Evolutionary conservation across 164 flowering plant genomes (phyloP).

Genomic region (Sextonia rubra): DNA sequence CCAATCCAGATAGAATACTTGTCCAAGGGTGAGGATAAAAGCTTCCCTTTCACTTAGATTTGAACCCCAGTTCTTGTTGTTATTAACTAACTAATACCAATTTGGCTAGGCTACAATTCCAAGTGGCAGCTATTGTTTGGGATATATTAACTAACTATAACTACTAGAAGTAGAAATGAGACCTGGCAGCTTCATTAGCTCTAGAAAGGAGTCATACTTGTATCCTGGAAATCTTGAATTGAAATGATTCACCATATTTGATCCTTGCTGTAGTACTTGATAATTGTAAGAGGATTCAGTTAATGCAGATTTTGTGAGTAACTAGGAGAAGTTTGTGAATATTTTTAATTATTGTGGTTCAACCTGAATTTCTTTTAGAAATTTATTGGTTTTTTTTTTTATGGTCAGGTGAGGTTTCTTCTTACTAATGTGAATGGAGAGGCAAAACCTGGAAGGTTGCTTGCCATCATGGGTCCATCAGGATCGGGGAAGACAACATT

Average conservation of each 20-base stretch:
- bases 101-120: not conserved
- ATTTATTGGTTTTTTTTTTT: not conserved
- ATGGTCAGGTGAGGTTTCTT: slow-evolving; percentile 60
- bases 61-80: not conserved
- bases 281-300: too few relatives aligned
- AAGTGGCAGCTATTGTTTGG: not conserved
- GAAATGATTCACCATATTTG: too few relatives aligned
- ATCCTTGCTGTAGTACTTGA: too few relatives aligned
- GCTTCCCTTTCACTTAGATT: too few relatives aligned
- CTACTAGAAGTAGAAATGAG: too few relatives aligned
- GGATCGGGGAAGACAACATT: slow-evolving; percentile 97
- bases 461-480: slow-evolving; percentile 98
- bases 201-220: too few relatives aligned
- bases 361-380: not conserved
- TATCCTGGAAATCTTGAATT: too few relatives aligned
- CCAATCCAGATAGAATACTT: too few relatives aligned
- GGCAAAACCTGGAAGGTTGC: slow-evolving; percentile 87
- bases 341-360: too few relatives aligned
- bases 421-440: slow-evolving; percentile 81
- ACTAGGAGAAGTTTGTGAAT: not conserved
- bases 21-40: too few relatives aligned
- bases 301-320: not conserved
- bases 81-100: not conserved
- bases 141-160: too few relatives aligned
- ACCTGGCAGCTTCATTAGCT: too few relatives aligned